Evolutionary conservation across 75 land plant genomes (phyloP).

Genomic region (Picea glauca): DNA sequence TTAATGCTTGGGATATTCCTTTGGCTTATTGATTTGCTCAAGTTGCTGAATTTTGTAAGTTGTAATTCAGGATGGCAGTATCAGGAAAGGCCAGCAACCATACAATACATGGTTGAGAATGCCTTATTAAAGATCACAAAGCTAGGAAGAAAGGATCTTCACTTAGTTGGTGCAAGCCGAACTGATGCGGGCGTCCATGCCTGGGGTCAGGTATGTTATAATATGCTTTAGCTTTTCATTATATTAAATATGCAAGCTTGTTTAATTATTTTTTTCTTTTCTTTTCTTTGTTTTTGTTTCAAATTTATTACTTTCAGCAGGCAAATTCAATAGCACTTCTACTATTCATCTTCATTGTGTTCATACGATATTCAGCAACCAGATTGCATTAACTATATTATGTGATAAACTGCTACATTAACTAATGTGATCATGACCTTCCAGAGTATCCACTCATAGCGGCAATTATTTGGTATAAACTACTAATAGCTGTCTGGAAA

Average conservation of each 20-base stretch:
- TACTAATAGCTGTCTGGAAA: not conserved
- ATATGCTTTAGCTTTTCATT: not conserved
- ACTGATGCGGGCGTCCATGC: conserved; percentile 98
- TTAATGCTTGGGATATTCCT: too few species aligned
- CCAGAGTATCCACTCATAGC: not conserved
- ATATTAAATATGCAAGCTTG: not conserved
- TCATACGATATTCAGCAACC: not conserved
- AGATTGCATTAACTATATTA: not conserved
- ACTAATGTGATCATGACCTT: too few species aligned
- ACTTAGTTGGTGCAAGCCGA: conserved; percentile 72
- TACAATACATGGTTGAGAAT: conserved; percentile 66
- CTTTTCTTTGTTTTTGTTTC: not conserved
- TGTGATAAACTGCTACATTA: too few species aligned
- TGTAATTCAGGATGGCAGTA: conserved; percentile 80
- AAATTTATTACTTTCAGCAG: not conserved
- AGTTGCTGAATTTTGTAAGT: too few species aligned
- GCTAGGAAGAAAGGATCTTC: conserved; percentile 52
- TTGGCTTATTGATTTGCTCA: too few species aligned
- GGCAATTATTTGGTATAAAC: not conserved
- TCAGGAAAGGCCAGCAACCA: conserved; percentile 59
- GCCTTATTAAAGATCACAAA: conserved; percentile 66
- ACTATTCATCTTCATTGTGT: not conserved
- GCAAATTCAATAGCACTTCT: not conserved
- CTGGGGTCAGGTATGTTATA: conserved; percentile 79
- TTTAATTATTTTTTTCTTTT: not conserved